A percentile compares a stretch with the other conserved stretches of the same genome.
These are phyloP conservation scores for Hamiltosporidium tvaerminnensis DNA, from an alignment of 371 early-diverging fungal species.

Conservation along the genomic window DNA sequence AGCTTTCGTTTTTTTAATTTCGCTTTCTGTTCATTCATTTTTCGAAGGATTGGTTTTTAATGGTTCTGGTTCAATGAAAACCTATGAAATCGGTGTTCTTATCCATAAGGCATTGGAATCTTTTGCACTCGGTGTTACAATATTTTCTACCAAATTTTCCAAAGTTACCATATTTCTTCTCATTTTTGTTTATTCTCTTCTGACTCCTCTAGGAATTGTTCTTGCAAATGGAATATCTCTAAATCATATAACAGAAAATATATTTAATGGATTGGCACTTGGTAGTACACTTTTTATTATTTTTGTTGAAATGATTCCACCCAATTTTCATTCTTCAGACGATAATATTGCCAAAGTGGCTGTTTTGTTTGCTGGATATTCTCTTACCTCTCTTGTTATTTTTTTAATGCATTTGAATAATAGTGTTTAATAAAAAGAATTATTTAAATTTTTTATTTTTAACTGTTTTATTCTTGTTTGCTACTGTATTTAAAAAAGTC, in stretches of 20 bases:
- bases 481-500: no score
- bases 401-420: no score
- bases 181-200: conserved; percentile 38
- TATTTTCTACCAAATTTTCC: conserved; percentile 23
- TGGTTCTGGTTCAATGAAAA: not conserved
- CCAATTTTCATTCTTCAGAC: conserved; percentile 26
- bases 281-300: conserved; percentile 52
- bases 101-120: conserved; percentile 51
- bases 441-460: no score
- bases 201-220: conserved; percentile 49
- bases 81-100: conserved; percentile 39
- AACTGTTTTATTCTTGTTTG: no score
- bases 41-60: conserved; percentile 48
- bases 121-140: conserved; percentile 46
- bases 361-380: conserved; percentile 22
- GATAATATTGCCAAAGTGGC: conserved; percentile 13
- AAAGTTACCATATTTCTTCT: conserved; percentile 9
- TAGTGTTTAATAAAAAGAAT: no score
- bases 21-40: conserved; percentile 53
- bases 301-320: conserved; percentile 50
- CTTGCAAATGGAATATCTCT: not conserved
- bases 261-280: conserved; percentile 40
- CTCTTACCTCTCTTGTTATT: conserved; percentile 20
- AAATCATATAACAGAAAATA: not conserved
- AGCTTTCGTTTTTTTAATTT: conserved; percentile 45